phyloP scores from a whole-genome alignment of 2,329 filamentous ascomycete genomes.

The Trichoderma sp. region DNA sequence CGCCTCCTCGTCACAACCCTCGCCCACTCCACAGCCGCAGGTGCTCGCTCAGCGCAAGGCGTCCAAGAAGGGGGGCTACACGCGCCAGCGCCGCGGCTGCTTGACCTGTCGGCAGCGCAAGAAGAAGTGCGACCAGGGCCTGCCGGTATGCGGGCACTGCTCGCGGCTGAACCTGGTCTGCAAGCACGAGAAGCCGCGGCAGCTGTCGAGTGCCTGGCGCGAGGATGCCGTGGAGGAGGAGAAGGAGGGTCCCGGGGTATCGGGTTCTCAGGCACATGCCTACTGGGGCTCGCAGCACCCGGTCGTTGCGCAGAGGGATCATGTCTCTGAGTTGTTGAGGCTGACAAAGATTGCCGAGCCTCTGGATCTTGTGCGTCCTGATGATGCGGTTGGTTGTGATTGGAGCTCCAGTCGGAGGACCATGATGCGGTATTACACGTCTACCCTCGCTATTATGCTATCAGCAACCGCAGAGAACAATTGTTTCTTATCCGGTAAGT shows the following conservation, averaged over 20 bases:
- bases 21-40: slow-evolving; percentile 6
- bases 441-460: slow-evolving; percentile 16
- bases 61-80: slow-evolving; percentile 14
- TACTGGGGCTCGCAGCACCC: neutral
- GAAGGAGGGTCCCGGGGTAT: neutral
- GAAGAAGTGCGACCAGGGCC: slow-evolving; percentile 20
- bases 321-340: slow-evolving; percentile 1
- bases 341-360: slow-evolving; percentile 12
- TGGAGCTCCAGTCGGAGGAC: slow-evolving; percentile 4
- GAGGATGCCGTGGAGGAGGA: slow-evolving; percentile 6
- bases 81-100: slow-evolving; percentile 17
- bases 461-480: slow-evolving; percentile 21
- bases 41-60: neutral
- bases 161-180: slow-evolving; percentile 20
- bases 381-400: neutral
- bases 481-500: slow-evolving; percentile 13
- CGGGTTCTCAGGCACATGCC: neutral
- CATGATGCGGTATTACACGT: slow-evolving; percentile 23
- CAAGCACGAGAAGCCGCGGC: slow-evolving; percentile 21
- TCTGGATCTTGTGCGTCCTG: slow-evolving; percentile 3
- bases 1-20: neutral
- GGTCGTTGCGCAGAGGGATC: neutral
- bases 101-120: slow-evolving; percentile 20
- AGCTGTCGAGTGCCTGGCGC: neutral
- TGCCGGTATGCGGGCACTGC: slow-evolving; percentile 14